These are phyloP conservation scores for Aquanectria penicillioides DNA, from an alignment of 2,329 filamentous ascomycete genomes.

Conservation along the genomic window DNA sequence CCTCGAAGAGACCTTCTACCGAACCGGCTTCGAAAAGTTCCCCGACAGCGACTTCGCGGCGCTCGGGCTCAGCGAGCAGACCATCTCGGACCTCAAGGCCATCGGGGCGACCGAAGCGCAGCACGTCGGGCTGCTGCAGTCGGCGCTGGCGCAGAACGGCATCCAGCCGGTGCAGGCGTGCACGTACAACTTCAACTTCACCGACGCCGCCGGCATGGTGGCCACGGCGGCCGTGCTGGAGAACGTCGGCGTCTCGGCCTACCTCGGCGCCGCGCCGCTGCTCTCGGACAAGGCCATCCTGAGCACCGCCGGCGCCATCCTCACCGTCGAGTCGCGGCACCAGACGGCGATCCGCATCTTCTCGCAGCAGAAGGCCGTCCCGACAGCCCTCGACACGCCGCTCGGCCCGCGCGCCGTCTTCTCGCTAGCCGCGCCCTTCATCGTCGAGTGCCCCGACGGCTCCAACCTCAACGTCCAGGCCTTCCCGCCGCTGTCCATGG, in stretches of 20 bases:
- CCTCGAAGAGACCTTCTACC: slow-evolving; percentile 79
- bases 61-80: slow-evolving; percentile 44
- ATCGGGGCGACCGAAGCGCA: slow-evolving; percentile 71
- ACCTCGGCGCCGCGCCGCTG: slow-evolving; percentile 76
- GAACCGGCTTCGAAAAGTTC: slow-evolving; percentile 75
- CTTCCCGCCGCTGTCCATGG: slow-evolving; percentile 68
- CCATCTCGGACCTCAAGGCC: slow-evolving; percentile 62
- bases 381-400: slow-evolving; percentile 76
- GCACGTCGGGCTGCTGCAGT: slow-evolving; percentile 55
- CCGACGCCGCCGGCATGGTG: slow-evolving; percentile 73
- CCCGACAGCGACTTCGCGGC: slow-evolving; percentile 71
- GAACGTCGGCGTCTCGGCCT: slow-evolving; percentile 78
- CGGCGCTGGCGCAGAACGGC: slow-evolving; percentile 61
- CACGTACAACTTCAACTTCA: slow-evolving; percentile 80
- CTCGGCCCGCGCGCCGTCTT: slow-evolving; percentile 76
- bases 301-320: slow-evolving; percentile 73
- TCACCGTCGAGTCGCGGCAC: slow-evolving; percentile 78
- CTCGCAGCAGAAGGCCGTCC: slow-evolving; percentile 66
- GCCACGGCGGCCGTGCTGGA: slow-evolving; percentile 76
- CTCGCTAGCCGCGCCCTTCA: slow-evolving; percentile 78
- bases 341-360: slow-evolving; percentile 76
- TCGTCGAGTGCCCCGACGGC: slow-evolving; percentile 74
- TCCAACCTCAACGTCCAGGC: slow-evolving; percentile 67
- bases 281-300: slow-evolving; percentile 69
- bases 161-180: slow-evolving; percentile 74